Conservation (phyloP, 2,329 filamentous ascomycete genomes). For the Fusarium hostae region DNA sequence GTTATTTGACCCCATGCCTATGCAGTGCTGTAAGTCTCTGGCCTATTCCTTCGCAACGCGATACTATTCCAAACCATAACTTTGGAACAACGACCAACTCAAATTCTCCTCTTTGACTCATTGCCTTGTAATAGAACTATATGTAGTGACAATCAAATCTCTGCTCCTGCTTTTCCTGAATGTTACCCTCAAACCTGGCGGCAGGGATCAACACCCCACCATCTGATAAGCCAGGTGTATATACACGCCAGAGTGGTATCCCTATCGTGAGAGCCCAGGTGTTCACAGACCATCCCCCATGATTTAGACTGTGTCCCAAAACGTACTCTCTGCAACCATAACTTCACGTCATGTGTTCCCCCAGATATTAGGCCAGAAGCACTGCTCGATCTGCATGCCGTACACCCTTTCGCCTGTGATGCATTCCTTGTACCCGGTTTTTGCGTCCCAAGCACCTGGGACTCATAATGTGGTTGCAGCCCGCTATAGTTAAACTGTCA, state of each 20-base stretch:
- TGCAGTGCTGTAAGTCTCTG: not conserved
- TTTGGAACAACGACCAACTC: rapidly evolving
- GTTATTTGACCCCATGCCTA: rapidly evolving
- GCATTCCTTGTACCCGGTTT: not conserved
- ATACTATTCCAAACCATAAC: not conserved
- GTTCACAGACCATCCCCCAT: slow-evolving; percentile 2
- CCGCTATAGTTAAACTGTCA: rapidly evolving
- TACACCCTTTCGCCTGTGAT: not conserved
- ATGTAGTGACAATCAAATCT: rapidly evolving
- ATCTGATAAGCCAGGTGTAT: slow-evolving; percentile 21
- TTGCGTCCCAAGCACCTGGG: too few relatives aligned
- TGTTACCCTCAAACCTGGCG: too few relatives aligned
- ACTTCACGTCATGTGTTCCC: not conserved
- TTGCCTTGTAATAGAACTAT: rapidly evolving
- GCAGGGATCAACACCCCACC: slow-evolving; percentile 25
- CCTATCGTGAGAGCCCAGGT: slow-evolving; percentile 10
- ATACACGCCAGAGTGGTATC: slow-evolving; percentile 30
- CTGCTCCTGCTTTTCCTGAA: not conserved
- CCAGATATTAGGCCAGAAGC: not conserved
- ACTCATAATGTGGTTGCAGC: rapidly evolving
- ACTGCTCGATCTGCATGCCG: not conserved
- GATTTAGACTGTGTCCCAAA: slow-evolving; percentile 11
- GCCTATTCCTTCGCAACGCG: rapidly evolving
- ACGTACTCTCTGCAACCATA: not conserved
- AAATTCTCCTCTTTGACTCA: rapidly evolving